These are phyloP conservation scores for Eimeria tenella DNA, from an alignment of 169 alveolate species.

Conservation along the genomic window DNA sequence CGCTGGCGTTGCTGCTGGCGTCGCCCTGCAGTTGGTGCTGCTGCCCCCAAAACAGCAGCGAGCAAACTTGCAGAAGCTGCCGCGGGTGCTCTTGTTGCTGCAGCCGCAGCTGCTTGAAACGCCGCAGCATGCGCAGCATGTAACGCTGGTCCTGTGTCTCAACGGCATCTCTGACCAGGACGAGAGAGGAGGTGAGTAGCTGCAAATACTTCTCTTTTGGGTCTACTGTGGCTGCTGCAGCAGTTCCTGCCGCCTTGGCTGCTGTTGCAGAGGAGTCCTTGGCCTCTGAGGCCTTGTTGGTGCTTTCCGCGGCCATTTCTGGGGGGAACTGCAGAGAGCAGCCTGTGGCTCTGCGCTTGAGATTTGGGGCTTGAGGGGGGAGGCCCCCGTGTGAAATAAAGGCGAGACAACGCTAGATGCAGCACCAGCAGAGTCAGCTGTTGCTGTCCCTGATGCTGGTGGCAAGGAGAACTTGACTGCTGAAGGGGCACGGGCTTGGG, in stretches of 20 bases:
- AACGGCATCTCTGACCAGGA: slow-evolving; percentile 19
- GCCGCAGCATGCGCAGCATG: slow-evolving; percentile 53
- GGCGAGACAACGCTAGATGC: not conserved
- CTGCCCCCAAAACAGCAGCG: slow-evolving; percentile 10
- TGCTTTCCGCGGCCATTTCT: not conserved
- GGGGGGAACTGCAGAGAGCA: not conserved
- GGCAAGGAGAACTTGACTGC: not conserved
- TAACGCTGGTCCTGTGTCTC: slow-evolving; percentile 31
- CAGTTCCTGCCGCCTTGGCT: not conserved
- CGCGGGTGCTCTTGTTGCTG: slow-evolving; percentile 11
- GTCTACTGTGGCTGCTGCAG: slow-evolving; percentile 22
- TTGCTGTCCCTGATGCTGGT: not conserved
- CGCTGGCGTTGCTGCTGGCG: not conserved
- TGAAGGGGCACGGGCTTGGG: not conserved
- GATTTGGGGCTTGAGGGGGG: slow-evolving; percentile 5
- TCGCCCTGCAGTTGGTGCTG: not conserved
- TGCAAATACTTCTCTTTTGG: slow-evolving; percentile 1
- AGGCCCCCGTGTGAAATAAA: not conserved
- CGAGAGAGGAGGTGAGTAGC: slow-evolving; percentile 6
- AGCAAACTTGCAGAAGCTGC: slow-evolving; percentile 33
- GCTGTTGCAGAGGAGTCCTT: not conserved
- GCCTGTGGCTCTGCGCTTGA: not conserved
- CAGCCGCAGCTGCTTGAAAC: slow-evolving; percentile 38
- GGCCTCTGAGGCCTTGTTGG: slow-evolving; percentile 29
- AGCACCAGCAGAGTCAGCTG: slow-evolving; percentile 24